These are phyloP conservation scores for Oehlia diaphana DNA, from an alignment of 192 early-diverging fungal genomes.

Conservation along the genomic window DNA sequence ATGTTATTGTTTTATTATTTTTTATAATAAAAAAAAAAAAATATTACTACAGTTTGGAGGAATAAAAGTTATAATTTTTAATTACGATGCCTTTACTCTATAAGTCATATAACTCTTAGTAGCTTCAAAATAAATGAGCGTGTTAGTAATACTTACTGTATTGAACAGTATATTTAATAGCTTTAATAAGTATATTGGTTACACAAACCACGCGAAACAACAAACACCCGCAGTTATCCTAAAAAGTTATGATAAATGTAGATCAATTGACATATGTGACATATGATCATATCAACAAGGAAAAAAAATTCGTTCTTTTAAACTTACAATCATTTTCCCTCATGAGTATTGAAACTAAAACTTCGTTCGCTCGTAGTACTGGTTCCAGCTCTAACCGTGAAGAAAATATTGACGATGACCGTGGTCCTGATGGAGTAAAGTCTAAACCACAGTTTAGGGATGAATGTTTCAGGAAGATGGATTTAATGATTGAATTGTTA, in stretches of 20 bases:
- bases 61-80: too few species aligned
- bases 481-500: slow-evolving; percentile 33
- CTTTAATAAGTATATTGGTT: background rate
- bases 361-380: slow-evolving; percentile 4
- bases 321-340: background rate
- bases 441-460: slow-evolving; percentile 25
- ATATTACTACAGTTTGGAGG: too few species aligned
- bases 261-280: background rate
- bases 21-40: too few species aligned
- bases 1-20: too few species aligned
- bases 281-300: background rate
- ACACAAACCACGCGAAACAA: background rate
- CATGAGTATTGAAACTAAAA: background rate
- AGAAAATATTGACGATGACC: background rate
- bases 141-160: too few species aligned
- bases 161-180: too few species aligned
- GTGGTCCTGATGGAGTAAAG: background rate
- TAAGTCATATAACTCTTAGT: too few species aligned
- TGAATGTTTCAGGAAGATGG: slow-evolving; percentile 30
- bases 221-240: too few species aligned
- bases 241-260: background rate
- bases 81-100: too few species aligned
- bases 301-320: background rate
- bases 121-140: too few species aligned
- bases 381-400: slow-evolving; percentile 1